phyloP scores from a whole-genome alignment of 306 rosid genomes.

The Glycine soja region DNA sequence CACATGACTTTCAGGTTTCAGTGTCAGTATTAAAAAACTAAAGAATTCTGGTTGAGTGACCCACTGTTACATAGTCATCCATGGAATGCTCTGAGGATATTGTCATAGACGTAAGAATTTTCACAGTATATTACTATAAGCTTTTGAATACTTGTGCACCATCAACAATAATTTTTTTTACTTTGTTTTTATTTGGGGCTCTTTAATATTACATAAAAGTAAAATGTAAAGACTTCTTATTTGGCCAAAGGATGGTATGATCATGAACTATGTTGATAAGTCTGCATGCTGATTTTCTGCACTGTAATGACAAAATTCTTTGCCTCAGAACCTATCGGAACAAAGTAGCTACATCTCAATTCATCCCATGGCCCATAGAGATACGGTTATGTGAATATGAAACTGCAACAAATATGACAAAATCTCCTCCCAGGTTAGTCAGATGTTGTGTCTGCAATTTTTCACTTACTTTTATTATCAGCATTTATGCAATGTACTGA shows the following conservation, averaged over 20 bases:
- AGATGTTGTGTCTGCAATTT: constrained; percentile 40
- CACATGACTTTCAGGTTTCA: neutral
- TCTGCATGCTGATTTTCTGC: constrained; percentile 29
- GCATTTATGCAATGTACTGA: constrained; percentile 11
- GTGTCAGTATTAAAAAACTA: neutral
- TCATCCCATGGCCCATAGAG: constrained; percentile 93
- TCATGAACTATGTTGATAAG: constrained; percentile 17
- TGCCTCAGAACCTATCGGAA: constrained; percentile 82
- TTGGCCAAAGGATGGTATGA: neutral
- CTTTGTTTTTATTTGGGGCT: neutral
- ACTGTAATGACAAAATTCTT: constrained; percentile 40
- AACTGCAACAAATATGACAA: constrained; percentile 72
- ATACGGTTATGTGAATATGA: constrained; percentile 84
- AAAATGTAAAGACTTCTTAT: neutral
- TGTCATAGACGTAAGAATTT: too few species aligned
- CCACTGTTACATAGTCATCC: neutral
- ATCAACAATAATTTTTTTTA: neutral
- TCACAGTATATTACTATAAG: neutral
- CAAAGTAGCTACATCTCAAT: constrained; percentile 66
- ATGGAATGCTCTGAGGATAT: too few species aligned
- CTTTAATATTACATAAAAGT: neutral
- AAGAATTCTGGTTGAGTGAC: neutral
- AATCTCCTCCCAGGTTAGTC: constrained; percentile 84
- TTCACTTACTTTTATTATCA: constrained; percentile 20
- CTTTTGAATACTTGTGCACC: constrained; percentile 10